These are phyloP conservation scores for Wickerhamomyces pijperi DNA, from an alignment of 805 yeast genomes.

Conservation along the genomic window DNA sequence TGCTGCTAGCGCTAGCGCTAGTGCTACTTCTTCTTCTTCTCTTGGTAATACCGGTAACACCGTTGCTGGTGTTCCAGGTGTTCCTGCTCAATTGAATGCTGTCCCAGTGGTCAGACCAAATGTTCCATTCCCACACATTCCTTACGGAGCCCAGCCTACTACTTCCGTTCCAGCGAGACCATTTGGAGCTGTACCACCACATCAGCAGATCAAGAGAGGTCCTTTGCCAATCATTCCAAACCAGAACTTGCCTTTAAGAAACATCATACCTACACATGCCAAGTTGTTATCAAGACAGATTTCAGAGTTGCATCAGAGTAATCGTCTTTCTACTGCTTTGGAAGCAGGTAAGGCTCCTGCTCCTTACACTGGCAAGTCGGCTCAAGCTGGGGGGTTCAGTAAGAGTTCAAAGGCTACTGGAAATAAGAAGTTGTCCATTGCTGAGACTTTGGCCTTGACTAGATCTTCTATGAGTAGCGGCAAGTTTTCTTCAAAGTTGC, in stretches of 20 bases:
- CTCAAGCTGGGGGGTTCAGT: too few relatives aligned
- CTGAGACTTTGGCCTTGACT: constrained; percentile 48
- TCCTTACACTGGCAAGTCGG: constrained; percentile 3
- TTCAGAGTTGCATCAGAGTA: constrained; percentile 10
- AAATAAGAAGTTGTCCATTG: constrained; percentile 32
- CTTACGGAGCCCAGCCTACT: too few relatives aligned
- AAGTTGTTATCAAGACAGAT: constrained; percentile 4
- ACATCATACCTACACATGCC: neutral
- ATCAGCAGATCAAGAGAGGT: neutral
- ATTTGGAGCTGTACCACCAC: neutral
- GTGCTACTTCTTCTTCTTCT: constrained; percentile 10
- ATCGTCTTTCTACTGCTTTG: constrained; percentile 13
- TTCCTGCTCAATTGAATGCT: too few relatives aligned
- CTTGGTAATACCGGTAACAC: too few relatives aligned
- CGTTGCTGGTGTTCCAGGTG: too few relatives aligned
- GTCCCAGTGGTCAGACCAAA: too few relatives aligned
- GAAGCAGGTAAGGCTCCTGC: constrained; percentile 11
- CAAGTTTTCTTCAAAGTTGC: constrained; percentile 16
- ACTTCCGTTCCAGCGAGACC: too few relatives aligned
- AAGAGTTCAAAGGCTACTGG: too few relatives aligned
- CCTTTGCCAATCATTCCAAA: neutral
- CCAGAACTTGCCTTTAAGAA: neutral
- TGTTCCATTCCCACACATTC: constrained; percentile 10
- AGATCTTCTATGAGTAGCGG: constrained; percentile 32
- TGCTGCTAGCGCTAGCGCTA: constrained; percentile 15